These are phyloP conservation scores for Seiridium unicorne DNA, from an alignment of 2,329 filamentous ascomycete species.

Conservation along the genomic window DNA sequence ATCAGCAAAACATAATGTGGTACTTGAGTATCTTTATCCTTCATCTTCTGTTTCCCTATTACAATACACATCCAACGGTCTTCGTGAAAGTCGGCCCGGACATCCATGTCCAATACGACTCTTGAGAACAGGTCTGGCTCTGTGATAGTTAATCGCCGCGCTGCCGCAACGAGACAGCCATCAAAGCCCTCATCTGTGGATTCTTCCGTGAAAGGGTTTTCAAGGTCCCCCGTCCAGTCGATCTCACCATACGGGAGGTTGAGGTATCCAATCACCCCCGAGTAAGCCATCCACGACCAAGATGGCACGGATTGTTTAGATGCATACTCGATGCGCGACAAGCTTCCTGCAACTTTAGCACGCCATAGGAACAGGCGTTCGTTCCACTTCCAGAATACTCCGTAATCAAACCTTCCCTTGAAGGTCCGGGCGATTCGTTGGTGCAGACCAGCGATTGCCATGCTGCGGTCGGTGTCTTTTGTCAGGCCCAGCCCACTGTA, in stretches of 20 bases:
- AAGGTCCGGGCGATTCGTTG: neutral
- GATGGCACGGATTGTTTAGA: neutral
- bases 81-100: neutral
- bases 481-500: constrained; percentile 7
- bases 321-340: neutral
- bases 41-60: neutral
- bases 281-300: constrained; percentile 2
- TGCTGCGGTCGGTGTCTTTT: neutral
- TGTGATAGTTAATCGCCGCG: neutral
- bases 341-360: neutral
- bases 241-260: neutral
- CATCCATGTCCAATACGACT: neutral
- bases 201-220: neutral
- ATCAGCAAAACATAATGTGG: neutral
- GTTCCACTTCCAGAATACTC: neutral
- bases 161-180: neutral
- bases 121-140: neutral
- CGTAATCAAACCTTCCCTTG: neutral
- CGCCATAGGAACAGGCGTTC: constrained; percentile 7
- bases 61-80: neutral
- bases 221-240: neutral
- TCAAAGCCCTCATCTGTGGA: too few relatives aligned
- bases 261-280: neutral
- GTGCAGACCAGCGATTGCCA: constrained; percentile 8
- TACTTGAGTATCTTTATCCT: neutral